Evolutionary conservation across 257 asterid genomes (phyloP), one percentile per base, ranked within the genome.

Genomic region (Echites panduratus): DNA sequence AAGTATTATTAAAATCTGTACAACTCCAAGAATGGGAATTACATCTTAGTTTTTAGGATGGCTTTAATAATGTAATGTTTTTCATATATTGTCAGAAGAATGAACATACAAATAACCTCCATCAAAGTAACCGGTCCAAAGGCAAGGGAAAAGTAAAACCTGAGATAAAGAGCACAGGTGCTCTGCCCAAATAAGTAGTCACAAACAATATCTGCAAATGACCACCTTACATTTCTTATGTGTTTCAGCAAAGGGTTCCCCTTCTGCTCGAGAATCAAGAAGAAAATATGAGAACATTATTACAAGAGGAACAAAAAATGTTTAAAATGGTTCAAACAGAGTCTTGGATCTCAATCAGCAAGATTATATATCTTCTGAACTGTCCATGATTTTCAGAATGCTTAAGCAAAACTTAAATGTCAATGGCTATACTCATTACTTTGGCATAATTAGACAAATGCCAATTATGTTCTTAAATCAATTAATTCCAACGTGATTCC

Each of bases 211-310:
- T 94, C 97, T 70, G 95, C 93, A 72, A 91, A 94, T 66, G 84
- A 88, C 97, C 99, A 94, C 77, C 95, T 85, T 54, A 87, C 97
- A 56, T 94, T 94, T 84, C 98, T 84, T 77, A 94, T 89, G 79
- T 94, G 96, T 83, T 94, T 94, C 67, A 94, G 93, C 82, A 91
- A 80, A 48, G 99, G 97, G 84, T 94, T 94, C 48, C 99, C 99
- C 80, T 89, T 94, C 99, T 94, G 95, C 90, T 88, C 35, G 38
- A 43, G 52, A 54, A 52, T 47, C 43, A 63, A 49, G 64, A 20
- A 20, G 41, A 26, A 66, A 75, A 59, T 47, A 38, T 40, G 22
- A 58, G 45, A 63, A 61, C 9, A 44, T 40, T 59, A 43, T 45
- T 57, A 32, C 59, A 20, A 22, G 41, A 56, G 40, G 48, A 47